phyloP scores from a whole-genome alignment of 805 yeast genomes.

The Spathaspora girioi region DNA sequence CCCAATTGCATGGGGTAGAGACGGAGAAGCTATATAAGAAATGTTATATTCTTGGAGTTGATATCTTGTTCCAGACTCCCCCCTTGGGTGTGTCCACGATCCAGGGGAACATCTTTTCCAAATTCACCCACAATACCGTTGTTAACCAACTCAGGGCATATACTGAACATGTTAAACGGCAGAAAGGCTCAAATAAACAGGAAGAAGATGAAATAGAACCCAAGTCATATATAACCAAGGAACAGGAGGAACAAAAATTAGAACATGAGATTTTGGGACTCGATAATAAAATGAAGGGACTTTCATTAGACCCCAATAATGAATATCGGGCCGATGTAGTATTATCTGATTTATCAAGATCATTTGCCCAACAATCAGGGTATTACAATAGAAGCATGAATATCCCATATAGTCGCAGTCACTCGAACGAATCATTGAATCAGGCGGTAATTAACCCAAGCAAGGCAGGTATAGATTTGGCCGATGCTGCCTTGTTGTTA shows the following conservation, averaged over 20 bases:
- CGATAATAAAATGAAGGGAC: constrained; percentile 1
- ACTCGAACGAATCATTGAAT: constrained; percentile 22
- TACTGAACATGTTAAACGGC: not conserved
- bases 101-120: constrained; percentile 84
- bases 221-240: constrained; percentile 26
- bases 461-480: constrained; percentile 34
- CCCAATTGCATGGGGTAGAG: constrained; percentile 24
- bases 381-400: constrained; percentile 34
- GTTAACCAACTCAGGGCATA: constrained; percentile 18
- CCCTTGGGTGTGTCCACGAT: constrained; percentile 76
- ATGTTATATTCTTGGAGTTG: constrained; percentile 37
- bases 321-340: constrained; percentile 32
- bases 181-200: not conserved
- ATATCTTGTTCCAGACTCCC: constrained; percentile 73
- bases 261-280: constrained; percentile 20
- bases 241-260: constrained; percentile 18
- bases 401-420: constrained; percentile 30
- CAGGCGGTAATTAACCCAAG: constrained; percentile 19
- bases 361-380: constrained; percentile 34
- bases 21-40: constrained; percentile 20
- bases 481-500: constrained; percentile 35
- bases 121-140: constrained; percentile 25
- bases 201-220: constrained; percentile 6
- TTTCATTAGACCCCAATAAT: not conserved
- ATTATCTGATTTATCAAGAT: constrained; percentile 31